These are phyloP conservation scores for Fusarium verrucosum DNA, from an alignment of 2,329 filamentous ascomycete species.

Conservation along the genomic window DNA sequence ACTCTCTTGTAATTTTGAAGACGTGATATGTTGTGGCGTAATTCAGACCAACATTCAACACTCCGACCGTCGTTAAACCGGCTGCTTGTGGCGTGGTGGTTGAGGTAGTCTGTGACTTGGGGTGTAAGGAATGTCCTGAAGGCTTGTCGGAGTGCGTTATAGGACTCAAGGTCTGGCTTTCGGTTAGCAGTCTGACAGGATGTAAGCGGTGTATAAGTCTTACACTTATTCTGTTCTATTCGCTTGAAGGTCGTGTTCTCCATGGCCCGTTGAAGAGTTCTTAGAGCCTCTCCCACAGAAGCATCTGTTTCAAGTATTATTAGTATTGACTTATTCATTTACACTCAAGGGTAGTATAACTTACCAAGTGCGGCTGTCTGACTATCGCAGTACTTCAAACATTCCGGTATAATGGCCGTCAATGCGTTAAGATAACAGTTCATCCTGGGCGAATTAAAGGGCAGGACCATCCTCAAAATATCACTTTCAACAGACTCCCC, in stretches of 20 bases:
- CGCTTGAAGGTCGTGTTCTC: background rate
- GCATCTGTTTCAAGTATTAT: background rate
- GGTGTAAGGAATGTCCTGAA: constrained; percentile 12
- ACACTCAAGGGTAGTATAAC: rapidly evolving
- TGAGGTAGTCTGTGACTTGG: background rate
- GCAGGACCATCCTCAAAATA: constrained; percentile 26
- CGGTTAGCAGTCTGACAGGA: background rate
- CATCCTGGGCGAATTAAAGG: constrained; percentile 33
- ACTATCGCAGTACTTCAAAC: constrained; percentile 17
- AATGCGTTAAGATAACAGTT: constrained; percentile 30
- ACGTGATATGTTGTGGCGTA: constrained; percentile 43
- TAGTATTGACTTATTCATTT: background rate
- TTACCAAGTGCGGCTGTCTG: background rate
- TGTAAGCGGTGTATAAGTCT: background rate
- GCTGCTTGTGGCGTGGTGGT: constrained; percentile 9
- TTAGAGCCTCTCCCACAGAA: background rate
- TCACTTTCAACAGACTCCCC: background rate
- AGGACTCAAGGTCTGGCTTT: constrained; percentile 10
- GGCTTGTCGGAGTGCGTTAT: background rate
- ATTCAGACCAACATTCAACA: constrained; percentile 44
- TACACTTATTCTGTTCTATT: background rate
- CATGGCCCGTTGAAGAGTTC: background rate
- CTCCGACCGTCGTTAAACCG: constrained; percentile 28
- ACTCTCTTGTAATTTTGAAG: constrained; percentile 39
- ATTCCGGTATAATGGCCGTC: background rate